phyloP scores from a whole-genome alignment of 176 grass and related monocot genomes.

The Tuctoria greenei region DNA sequence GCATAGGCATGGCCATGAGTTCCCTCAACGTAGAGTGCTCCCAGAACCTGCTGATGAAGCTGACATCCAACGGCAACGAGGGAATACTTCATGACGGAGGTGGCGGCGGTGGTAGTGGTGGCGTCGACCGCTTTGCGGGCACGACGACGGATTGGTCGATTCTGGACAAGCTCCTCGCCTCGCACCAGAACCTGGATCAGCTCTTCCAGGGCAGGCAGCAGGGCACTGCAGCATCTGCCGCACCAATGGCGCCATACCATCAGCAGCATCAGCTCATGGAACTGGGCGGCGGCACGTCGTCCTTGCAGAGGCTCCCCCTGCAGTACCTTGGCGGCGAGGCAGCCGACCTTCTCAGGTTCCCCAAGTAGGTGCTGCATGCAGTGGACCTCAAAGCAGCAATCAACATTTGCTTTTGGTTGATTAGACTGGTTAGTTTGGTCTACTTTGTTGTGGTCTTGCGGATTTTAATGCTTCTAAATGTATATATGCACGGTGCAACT shows the following conservation, averaged over 20 bases:
- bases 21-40: constrained; percentile 61
- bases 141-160: constrained; percentile 74
- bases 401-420: constrained; percentile 33
- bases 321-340: constrained; percentile 66
- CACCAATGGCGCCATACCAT: constrained; percentile 29
- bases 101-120: neutral
- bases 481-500: constrained; percentile 31
- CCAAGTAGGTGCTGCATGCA: no score
- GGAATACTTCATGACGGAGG: constrained; percentile 21
- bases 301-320: constrained; percentile 58
- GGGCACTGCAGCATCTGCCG: constrained; percentile 9
- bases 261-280: constrained; percentile 69
- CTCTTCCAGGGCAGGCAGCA: constrained; percentile 66
- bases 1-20: constrained; percentile 41
- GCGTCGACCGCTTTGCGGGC: constrained; percentile 13
- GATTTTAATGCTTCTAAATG: constrained; percentile 30
- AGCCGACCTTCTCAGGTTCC: constrained; percentile 64
- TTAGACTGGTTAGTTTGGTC: constrained; percentile 43
- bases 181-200: constrained; percentile 87
- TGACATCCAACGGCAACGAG: constrained; percentile 35
- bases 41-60: constrained; percentile 74
- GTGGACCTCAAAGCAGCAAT: constrained; percentile 36
- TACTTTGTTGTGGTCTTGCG: constrained; percentile 4
- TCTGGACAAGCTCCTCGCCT: constrained; percentile 91
- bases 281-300: constrained; percentile 40